Evolutionary conservation across 2,329 filamentous ascomycete species (phyloP).

Genomic region (Fonsecaea monophora): DNA sequence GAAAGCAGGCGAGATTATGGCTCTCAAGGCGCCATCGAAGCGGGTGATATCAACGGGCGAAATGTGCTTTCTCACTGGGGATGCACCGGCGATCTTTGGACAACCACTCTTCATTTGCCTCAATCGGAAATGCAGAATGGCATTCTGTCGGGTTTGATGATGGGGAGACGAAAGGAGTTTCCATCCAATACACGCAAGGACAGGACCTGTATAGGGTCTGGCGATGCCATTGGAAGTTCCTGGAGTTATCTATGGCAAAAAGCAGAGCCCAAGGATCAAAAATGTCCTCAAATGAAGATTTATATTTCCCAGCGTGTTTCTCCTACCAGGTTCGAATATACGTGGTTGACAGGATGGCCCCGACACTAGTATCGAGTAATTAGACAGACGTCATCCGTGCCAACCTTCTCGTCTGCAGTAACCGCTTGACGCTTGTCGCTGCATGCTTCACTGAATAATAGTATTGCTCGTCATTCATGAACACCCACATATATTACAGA

Average conservation of each 20-base stretch:
- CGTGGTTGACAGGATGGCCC: no score
- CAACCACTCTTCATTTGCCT: neutral
- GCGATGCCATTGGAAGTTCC: neutral
- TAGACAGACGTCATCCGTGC: no score
- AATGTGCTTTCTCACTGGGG: neutral
- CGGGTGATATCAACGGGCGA: neutral
- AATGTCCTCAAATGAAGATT: neutral
- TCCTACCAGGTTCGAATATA: no score
- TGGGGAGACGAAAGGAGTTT: neutral
- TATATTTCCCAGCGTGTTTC: no score
- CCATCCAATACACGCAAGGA: neutral
- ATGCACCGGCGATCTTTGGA: neutral
- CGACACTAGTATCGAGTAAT: no score
- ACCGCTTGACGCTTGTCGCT: neutral
- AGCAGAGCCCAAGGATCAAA: neutral
- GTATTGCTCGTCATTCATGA: neutral
- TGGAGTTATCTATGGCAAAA: neutral
- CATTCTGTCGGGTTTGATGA: neutral
- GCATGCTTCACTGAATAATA: neutral
- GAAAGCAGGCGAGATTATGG: neutral
- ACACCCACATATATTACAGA: neutral
- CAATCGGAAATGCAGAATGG: neutral
- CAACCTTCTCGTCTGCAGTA: no score
- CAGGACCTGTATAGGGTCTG: neutral
- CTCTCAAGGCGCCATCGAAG: neutral